Percentiles rank a stretch among this genome's conserved stretches.
phyloP scores from a whole-genome alignment of 805 yeast genomes.

The Zygosaccharomyces lentus region DNA sequence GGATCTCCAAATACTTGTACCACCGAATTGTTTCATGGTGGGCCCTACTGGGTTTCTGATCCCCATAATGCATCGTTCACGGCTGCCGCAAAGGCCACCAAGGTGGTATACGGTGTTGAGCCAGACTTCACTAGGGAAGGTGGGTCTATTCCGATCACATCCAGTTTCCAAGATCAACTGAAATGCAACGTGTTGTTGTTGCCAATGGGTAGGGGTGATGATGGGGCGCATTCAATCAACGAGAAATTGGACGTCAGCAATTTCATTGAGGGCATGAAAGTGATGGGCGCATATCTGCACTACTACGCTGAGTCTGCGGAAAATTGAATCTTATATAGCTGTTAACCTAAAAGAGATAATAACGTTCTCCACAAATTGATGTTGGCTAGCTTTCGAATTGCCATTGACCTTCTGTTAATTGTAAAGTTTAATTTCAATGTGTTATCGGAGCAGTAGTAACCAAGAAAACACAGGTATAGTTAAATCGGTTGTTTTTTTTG shows the following conservation, averaged over 20 bases:
- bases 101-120: conserved; percentile 88
- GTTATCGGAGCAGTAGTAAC: too few species aligned
- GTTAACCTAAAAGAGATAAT: not conserved
- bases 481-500: too few species aligned
- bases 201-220: conserved; percentile 99
- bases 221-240: conserved; percentile 97
- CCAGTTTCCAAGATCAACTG: conserved; percentile 84
- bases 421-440: too few species aligned
- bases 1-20: conserved; percentile 71
- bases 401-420: too few species aligned
- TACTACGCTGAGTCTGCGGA: conserved; percentile 53
- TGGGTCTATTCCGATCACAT: conserved; percentile 96
- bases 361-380: not conserved
- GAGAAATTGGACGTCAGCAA: conserved; percentile 88
- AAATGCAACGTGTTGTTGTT: conserved; percentile 81
- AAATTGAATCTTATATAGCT: conserved; percentile 13
- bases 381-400: too few species aligned
- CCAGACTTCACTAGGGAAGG: conserved; percentile 99
- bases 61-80: conserved; percentile 89
- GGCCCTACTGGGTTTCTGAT: conserved; percentile 93
- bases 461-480: too few species aligned
- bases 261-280: conserved; percentile 90
- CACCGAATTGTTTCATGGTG: conserved; percentile 84
- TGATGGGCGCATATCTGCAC: conserved; percentile 89
- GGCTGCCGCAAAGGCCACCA: conserved; percentile 93